Conservation (phyloP, 352 stramenopile genomes). For the Pythium rhizo-oryzae region DNA sequence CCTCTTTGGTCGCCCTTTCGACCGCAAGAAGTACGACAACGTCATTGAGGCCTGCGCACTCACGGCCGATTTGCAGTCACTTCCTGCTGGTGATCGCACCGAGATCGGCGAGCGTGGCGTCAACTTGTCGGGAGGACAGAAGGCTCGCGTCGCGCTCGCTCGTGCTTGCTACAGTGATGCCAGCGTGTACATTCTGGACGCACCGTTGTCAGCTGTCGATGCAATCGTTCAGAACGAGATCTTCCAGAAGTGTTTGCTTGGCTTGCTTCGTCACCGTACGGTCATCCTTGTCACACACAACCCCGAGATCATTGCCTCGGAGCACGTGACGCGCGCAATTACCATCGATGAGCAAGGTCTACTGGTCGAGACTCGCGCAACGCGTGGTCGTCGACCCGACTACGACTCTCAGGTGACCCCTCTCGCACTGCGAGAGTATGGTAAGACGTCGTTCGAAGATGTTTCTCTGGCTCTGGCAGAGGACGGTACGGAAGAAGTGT, state of each 20-base stretch:
- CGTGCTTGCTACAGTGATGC: slow-evolving; percentile 56
- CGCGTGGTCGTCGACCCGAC: neutral
- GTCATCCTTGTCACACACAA: slow-evolving; percentile 21
- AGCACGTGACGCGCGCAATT: neutral
- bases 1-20: slow-evolving; percentile 74
- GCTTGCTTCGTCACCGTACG: slow-evolving; percentile 19
- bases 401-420: neutral
- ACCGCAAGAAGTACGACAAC: slow-evolving; percentile 40
- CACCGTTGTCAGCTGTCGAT: slow-evolving; percentile 90
- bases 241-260: slow-evolving; percentile 45
- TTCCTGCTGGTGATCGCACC: slow-evolving; percentile 63
- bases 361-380: neutral
- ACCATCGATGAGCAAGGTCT: neutral
- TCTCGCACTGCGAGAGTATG: neutral
- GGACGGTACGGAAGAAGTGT: neutral
- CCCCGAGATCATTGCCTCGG: slow-evolving; percentile 21
- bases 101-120: slow-evolving; percentile 55
- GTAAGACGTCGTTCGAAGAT: neutral
- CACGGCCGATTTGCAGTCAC: slow-evolving; percentile 48
- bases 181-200: slow-evolving; percentile 85
- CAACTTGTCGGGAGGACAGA: slow-evolving; percentile 62
- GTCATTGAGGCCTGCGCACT: slow-evolving; percentile 52
- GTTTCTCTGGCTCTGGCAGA: neutral
- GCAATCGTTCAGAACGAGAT: slow-evolving; percentile 89
- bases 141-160: slow-evolving; percentile 49